Conservation (phyloP, 805 yeast species). For the Lipomyces lipofer region DNA sequence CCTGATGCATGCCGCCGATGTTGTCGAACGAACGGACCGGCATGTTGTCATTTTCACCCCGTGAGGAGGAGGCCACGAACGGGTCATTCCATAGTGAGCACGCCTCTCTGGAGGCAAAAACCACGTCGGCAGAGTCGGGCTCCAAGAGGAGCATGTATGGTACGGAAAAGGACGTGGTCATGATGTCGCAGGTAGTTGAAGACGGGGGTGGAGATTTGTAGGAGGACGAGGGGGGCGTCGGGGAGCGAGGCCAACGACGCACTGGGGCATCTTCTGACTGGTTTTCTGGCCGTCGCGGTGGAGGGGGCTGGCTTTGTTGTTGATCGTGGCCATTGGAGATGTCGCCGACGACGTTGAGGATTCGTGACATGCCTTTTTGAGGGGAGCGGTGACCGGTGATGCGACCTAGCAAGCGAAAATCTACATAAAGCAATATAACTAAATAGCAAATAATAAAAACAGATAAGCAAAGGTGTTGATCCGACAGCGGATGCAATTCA, state of each 20-base stretch:
- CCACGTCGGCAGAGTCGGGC: constrained; percentile 22
- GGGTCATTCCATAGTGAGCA: constrained; percentile 31
- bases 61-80: neutral
- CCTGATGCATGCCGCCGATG: constrained; percentile 8
- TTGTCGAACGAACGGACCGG: constrained; percentile 22
- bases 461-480: no score
- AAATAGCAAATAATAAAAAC: no score
- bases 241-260: neutral
- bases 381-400: no score
- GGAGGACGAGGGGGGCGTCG: no score
- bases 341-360: no score
- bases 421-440: no score
- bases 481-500: no score
- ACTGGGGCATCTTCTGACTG: neutral
- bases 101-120: constrained; percentile 24
- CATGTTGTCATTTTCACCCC: neutral
- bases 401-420: no score
- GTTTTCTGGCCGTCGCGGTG: neutral
- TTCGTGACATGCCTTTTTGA: no score
- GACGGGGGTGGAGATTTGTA: no score
- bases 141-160: constrained; percentile 29
- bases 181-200: constrained; percentile 19
- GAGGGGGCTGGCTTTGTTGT: neutral
- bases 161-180: constrained; percentile 27
- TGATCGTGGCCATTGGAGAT: neutral